These are phyloP conservation scores for Phytopythium delawarense DNA, from an alignment of 352 stramenopile genomes.

Conservation along the genomic window DNA sequence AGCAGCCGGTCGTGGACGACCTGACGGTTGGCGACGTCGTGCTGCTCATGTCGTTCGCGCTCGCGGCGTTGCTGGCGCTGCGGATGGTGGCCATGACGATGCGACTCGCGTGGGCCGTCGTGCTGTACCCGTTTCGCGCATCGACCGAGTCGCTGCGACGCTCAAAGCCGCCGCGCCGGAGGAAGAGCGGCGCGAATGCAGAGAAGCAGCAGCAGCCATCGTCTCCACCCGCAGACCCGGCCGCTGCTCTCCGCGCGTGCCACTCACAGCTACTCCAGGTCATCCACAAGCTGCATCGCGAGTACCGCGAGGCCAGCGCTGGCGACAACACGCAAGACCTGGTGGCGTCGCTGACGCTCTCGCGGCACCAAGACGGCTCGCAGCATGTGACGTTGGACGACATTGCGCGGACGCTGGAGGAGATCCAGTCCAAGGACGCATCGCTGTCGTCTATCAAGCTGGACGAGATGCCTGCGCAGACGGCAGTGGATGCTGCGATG, in stretches of 20 bases:
- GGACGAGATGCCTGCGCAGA: constrained; percentile 22
- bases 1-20: constrained; percentile 25
- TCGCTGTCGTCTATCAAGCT: constrained; percentile 20
- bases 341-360: constrained; percentile 23
- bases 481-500: constrained; percentile 20
- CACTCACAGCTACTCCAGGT: constrained; percentile 39
- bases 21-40: constrained; percentile 45
- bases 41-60: constrained; percentile 33
- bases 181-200: neutral
- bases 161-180: neutral
- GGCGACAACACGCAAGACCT: constrained; percentile 27
- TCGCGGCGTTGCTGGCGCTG: constrained; percentile 29
- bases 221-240: constrained; percentile 10
- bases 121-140: constrained; percentile 7
- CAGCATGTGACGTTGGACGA: constrained; percentile 27
- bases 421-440: constrained; percentile 31
- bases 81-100: constrained; percentile 23
- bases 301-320: constrained; percentile 21
- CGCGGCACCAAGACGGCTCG: constrained; percentile 12
- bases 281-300: constrained; percentile 41
- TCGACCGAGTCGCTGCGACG: neutral
- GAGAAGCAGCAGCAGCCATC: neutral
- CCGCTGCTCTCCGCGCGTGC: constrained; percentile 31
- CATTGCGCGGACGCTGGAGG: constrained; percentile 27
- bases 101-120: constrained; percentile 22